A percentile compares a stretch with the other conserved stretches of the same genome.
Evolutionary conservation across 768 basidiomycete species (phyloP).

Genomic region (Tulasnella sp.): DNA sequence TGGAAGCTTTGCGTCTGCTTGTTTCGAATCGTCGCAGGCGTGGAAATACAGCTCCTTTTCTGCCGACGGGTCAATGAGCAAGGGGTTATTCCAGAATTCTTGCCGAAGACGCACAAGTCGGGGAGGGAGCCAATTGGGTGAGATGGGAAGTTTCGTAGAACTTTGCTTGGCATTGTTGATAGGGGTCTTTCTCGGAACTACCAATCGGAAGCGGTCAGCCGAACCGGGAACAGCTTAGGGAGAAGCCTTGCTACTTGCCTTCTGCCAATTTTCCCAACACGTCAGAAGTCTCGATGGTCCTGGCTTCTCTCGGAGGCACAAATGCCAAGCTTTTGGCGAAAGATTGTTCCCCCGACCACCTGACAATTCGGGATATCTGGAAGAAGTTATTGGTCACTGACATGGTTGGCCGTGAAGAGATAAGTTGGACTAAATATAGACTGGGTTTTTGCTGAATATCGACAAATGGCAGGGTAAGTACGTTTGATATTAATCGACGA

Average conservation of each 20-base stretch:
- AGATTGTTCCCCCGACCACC: no score
- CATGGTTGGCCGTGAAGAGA: no score
- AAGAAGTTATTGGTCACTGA: no score
- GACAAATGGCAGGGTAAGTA: no score
- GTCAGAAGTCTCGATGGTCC: no score
- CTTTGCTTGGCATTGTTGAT: neutral
- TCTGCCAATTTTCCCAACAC: neutral
- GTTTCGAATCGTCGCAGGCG: neutral
- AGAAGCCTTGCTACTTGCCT: neutral
- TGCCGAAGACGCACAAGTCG: neutral
- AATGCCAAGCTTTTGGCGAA: no score
- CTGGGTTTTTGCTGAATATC: no score
- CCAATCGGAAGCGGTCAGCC: neutral
- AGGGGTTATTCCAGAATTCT: neutral
- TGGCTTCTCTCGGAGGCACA: no score
- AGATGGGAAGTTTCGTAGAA: neutral
- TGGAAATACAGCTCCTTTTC: neutral
- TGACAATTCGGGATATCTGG: no score
- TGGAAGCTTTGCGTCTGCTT: neutral
- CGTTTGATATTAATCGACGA: no score
- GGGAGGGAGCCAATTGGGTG: neutral
- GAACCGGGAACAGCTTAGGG: neutral
- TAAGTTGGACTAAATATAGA: no score
- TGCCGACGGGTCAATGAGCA: neutral
- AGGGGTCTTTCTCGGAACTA: neutral